A percentile compares a stretch with the other conserved stretches of the same genome.
phyloP scores from a whole-genome alignment of 495 filamentous ascomycete genomes.

The Neurospora sp. region DNA sequence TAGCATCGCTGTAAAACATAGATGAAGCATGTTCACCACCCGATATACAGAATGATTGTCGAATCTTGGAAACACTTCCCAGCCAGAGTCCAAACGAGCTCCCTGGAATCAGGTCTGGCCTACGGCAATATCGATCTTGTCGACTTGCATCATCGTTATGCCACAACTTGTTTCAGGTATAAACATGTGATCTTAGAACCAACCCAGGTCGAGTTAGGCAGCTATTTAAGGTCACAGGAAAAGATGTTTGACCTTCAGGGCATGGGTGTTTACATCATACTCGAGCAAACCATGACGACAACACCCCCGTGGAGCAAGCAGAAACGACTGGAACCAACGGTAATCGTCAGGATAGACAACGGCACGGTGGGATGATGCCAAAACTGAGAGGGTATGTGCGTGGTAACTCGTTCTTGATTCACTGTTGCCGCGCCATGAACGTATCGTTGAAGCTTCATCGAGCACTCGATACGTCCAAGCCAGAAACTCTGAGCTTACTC shows the following conservation, averaged over 20 bases:
- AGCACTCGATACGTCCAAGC: background rate
- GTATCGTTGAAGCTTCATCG: background rate
- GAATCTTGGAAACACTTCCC: background rate
- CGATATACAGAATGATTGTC: background rate
- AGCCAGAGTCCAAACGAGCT: background rate
- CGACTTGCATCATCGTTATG: background rate
- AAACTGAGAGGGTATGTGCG: background rate
- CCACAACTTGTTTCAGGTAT: background rate
- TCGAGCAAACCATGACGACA: background rate
- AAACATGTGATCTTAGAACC: background rate
- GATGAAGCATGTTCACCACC: background rate
- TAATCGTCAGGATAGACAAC: background rate
- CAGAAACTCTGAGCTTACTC: background rate
- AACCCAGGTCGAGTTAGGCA: background rate
- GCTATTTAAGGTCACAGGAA: background rate
- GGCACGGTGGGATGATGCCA: background rate
- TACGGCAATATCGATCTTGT: background rate
- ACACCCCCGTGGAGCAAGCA: background rate
- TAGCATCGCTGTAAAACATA: background rate
- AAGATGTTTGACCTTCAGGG: background rate
- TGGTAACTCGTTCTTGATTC: background rate
- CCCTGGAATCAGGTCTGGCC: background rate
- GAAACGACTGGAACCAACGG: background rate
- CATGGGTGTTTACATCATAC: background rate
- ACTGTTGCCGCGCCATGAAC: background rate